phyloP scores from a whole-genome alignment of 257 asterid species.

The Phtheirospermum japonicum region DNA sequence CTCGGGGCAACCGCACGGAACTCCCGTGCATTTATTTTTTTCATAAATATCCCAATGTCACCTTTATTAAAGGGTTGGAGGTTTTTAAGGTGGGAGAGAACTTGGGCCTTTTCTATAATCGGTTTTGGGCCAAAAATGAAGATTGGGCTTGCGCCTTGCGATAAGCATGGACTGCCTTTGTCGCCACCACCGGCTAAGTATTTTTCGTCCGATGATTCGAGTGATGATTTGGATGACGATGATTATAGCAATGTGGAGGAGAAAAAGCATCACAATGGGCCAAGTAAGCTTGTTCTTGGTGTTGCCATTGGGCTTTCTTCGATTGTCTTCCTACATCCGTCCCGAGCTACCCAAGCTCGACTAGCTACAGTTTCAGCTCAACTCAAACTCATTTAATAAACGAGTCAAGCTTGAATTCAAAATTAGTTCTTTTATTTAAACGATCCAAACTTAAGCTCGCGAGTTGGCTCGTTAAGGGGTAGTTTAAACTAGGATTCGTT shows the following conservation, averaged over 20 bases:
- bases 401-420: too few species aligned
- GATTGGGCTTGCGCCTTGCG: constrained; percentile 91
- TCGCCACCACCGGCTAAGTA: constrained; percentile 78
- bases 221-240: constrained; percentile 42
- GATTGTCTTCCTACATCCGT: constrained; percentile 74
- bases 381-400: too few species aligned
- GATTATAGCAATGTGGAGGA: constrained; percentile 37
- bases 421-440: too few species aligned
- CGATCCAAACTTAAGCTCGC: too few species aligned
- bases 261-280: constrained; percentile 57
- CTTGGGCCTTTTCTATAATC: constrained; percentile 79
- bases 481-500: too few species aligned
- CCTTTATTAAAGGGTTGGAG: constrained; percentile 51
- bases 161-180: constrained; percentile 75
- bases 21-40: too few species aligned
- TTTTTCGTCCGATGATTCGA: constrained; percentile 39
- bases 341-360: too few species aligned
- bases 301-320: constrained; percentile 84
- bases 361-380: too few species aligned
- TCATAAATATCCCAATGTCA: too few species aligned
- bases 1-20: too few species aligned
- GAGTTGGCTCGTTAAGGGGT: too few species aligned
- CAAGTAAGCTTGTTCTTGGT: constrained; percentile 89
- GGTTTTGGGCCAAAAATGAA: constrained; percentile 55
- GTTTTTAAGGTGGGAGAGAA: constrained; percentile 73